Conservation (phyloP, 106 monocot species). For the Triglochin maritima region DNA sequence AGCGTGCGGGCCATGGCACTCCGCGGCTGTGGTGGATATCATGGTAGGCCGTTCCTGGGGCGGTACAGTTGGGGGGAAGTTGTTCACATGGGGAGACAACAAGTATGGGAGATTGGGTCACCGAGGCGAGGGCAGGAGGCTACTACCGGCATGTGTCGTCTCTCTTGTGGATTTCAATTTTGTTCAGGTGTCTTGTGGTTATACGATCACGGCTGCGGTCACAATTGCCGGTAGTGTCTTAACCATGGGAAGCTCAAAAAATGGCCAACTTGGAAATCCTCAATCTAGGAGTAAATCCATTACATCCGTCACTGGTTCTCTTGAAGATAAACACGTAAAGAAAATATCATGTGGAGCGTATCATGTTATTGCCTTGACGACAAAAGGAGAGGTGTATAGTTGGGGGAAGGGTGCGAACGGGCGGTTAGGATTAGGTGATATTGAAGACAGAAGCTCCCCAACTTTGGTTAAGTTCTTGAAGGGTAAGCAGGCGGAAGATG, state of each 20-base stretch:
- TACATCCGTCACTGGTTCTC: not conserved
- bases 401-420: constrained; percentile 28
- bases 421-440: constrained; percentile 15
- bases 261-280: constrained; percentile 17
- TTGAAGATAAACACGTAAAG: constrained; percentile 12
- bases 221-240: constrained; percentile 10
- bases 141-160: constrained; percentile 14
- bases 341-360: constrained; percentile 11
- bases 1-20: constrained; percentile 21
- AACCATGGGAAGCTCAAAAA: constrained; percentile 20
- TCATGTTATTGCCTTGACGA: constrained; percentile 15
- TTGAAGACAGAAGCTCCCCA: constrained; percentile 15
- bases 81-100: constrained; percentile 26
- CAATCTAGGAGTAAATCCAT: constrained; percentile 4
- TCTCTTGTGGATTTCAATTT: constrained; percentile 15
- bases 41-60: not conserved
- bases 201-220: constrained; percentile 6
- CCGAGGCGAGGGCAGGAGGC: not conserved
- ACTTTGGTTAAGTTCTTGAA: constrained; percentile 12
- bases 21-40: constrained; percentile 18
- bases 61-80: constrained; percentile 2
- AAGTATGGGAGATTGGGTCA: constrained; percentile 13
- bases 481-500: constrained; percentile 9
- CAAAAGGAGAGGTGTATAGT: constrained; percentile 10
- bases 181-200: constrained; percentile 14